Evolutionary conservation across 805 yeast species (phyloP).

Genomic region (Candida sanyiensis): DNA sequence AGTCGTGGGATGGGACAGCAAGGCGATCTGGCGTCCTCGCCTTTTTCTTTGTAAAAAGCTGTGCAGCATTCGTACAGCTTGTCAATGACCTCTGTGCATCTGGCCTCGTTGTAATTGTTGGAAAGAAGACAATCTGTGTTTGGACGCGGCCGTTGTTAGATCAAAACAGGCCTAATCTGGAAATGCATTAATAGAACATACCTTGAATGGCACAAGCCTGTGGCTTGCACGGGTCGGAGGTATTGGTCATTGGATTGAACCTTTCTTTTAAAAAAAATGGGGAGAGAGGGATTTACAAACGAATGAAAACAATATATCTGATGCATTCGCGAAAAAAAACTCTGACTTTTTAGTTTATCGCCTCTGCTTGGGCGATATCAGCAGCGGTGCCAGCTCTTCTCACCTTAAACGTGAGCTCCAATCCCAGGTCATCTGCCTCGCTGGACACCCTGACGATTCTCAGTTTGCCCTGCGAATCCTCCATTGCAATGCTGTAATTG

Average conservation of each 20-base stretch:
- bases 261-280: too few species aligned
- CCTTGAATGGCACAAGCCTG: constrained; percentile 80
- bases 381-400: too few species aligned
- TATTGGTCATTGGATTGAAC: too few species aligned
- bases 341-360: too few species aligned
- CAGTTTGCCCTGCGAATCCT: neutral
- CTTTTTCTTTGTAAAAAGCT: constrained; percentile 54
- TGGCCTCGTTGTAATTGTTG: constrained; percentile 63
- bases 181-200: constrained; percentile 26
- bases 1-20: constrained; percentile 75
- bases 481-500: constrained; percentile 3
- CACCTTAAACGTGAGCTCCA: neutral
- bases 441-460: neutral
- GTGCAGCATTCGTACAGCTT: constrained; percentile 71
- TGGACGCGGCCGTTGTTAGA: constrained; percentile 1
- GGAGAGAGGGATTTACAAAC: too few species aligned
- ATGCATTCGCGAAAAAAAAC: too few species aligned
- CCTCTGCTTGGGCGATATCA: too few species aligned
- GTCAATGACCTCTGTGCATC: constrained; percentile 66
- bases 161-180: neutral
- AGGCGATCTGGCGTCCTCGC: constrained; percentile 53
- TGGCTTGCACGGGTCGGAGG: constrained; percentile 54
- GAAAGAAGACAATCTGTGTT: constrained; percentile 53
- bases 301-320: too few species aligned
- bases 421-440: neutral